A percentile compares a stretch with the other conserved stretches of the same genome.
Conservation (phyloP, 345 rosid genomes). For the Arabis hirsuta region DNA sequence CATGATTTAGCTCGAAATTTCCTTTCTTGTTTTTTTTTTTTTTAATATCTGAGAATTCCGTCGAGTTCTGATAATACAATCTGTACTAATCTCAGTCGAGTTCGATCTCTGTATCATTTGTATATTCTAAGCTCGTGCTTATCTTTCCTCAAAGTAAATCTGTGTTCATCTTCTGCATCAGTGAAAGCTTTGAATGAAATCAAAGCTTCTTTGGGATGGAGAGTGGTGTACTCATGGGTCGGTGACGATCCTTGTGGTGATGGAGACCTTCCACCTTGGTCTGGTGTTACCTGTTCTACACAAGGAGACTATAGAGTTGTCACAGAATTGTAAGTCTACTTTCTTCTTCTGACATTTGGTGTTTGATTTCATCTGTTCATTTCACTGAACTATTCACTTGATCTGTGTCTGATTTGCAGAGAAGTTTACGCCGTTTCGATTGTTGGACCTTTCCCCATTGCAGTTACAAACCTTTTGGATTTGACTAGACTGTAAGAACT, state of each 20-base stretch:
- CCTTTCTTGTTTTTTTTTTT: neutral
- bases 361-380: neutral
- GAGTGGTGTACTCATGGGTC: conserved; percentile 95
- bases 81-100: neutral
- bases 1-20: neutral
- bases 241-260: conserved; percentile 99
- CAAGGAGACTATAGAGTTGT: conserved; percentile 92
- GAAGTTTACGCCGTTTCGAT: conserved; percentile 96
- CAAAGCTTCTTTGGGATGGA: conserved; percentile 97
- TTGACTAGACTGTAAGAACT: conserved; percentile 66
- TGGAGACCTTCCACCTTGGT: conserved; percentile 87
- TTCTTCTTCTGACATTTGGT: neutral
- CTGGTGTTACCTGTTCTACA: conserved; percentile 91
- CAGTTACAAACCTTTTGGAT: conserved; percentile 94
- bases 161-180: conserved; percentile 36
- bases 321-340: conserved; percentile 65
- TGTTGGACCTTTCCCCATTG: conserved; percentile 96
- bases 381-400: conserved; percentile 14
- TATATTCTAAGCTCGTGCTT: conserved; percentile 12
- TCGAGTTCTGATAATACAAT: too few species aligned
- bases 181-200: conserved; percentile 98
- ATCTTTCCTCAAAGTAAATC: conserved; percentile 5
- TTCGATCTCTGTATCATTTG: neutral
- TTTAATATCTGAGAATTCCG: neutral
- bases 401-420: conserved; percentile 50